Evolutionary conservation across 140 eudicot genomes (phyloP), one percentile per base, ranked within the genome.

Genomic region (Anethum foeniculum): DNA sequence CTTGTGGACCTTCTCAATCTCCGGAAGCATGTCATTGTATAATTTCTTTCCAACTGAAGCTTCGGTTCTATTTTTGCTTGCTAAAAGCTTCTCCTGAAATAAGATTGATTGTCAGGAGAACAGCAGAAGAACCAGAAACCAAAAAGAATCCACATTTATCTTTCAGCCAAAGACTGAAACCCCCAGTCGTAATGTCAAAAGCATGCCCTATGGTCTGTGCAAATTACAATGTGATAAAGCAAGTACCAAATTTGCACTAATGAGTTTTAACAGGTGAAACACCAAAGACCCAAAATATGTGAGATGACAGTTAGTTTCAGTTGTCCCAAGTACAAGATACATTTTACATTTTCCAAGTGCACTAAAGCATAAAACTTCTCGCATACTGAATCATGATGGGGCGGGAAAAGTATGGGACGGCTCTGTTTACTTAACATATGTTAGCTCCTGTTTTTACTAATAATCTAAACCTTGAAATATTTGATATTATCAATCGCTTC

Each of bases 1-100:
- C 99, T 91, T 95, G 78, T 92, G 97, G 81, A 91, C 96, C 85
- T 89, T 95, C 90, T 95, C 99, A 76, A 95, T 90, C 87, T 95
- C 99, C 5, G 98, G 93, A 89, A 95, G 97, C 98, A 90, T 88
- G 88, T 91, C 97, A 56, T 84, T 90, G 80, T 93, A 89, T 67
- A 95, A 84, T 79, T 95, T 95, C 89, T 95, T 95, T 76, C 98
- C 99, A 18, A 95, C 86, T 54, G 98, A 89, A 80, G 84, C 86
- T 85, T 95, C 99, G 11, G 89, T 95, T 88, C 98, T 87, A 81
- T 90, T 95, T 87, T 89, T 88, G 90, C 99, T 95, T 27, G 91
- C 78, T 72, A 90, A 87, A n/a, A 95, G 92, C 88, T 95, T 95
- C 79, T 95, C 99, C 99, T 95, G 89, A 72, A 43, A 27, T 75